phyloP scores from a whole-genome alignment of 257 asterid genomes.

The Knoxia roxburghii region DNA sequence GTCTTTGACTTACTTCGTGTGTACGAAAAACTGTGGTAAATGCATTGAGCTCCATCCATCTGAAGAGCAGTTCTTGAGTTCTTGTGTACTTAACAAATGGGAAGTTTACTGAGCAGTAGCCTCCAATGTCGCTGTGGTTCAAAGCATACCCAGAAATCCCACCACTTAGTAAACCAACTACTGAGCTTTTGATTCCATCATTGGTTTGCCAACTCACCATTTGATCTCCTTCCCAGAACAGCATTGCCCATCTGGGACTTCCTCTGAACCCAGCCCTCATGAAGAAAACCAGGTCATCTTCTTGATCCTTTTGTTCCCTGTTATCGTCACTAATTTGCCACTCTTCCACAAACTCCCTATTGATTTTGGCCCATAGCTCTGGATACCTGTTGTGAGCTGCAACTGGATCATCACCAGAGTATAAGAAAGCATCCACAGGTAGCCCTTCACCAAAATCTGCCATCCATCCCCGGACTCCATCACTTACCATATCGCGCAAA shows the following conservation, averaged over 20 bases:
- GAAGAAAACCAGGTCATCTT: constrained; percentile 75
- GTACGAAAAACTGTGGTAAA: constrained; percentile 85
- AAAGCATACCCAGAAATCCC: constrained; percentile 87
- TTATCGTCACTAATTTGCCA: constrained; percentile 46
- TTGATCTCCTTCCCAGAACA: constrained; percentile 99
- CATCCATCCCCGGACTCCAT: constrained; percentile 99
- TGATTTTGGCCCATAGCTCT: constrained; percentile 83
- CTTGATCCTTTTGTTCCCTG: constrained; percentile 31
- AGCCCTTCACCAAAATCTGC: constrained; percentile 99
- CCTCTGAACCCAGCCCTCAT: constrained; percentile 87
- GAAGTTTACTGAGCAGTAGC: constrained; percentile 71
- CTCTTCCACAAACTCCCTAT: constrained; percentile 74
- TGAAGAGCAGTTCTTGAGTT: constrained; percentile 76
- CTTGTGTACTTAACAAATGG: constrained; percentile 71
- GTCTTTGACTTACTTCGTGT: constrained; percentile 66
- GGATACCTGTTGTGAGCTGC: constrained; percentile 87
- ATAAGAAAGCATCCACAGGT: constrained; percentile 84
- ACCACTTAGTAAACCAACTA: constrained; percentile 77
- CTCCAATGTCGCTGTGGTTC: constrained; percentile 96
- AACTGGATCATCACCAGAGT: constrained; percentile 94
- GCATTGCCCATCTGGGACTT: constrained; percentile 78
- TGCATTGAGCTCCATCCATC: constrained; percentile 95
- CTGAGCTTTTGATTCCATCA: constrained; percentile 94
- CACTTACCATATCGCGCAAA: constrained; percentile 78
- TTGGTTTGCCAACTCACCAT: constrained; percentile 99